phyloP scores from a whole-genome alignment of 2,329 filamentous ascomycete species.

The Penicillium aurantiogriseum region DNA sequence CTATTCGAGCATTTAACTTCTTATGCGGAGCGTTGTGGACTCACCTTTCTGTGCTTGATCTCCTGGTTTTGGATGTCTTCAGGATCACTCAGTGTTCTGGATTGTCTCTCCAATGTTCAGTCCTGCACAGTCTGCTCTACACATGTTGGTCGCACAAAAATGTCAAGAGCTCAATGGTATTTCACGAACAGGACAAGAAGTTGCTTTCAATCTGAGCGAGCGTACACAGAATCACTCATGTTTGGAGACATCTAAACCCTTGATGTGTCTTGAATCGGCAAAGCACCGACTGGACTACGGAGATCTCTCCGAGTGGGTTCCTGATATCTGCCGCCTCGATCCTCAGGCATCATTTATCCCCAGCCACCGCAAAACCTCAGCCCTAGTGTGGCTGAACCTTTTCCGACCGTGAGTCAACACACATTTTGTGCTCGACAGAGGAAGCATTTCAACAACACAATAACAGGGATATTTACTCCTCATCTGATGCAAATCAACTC shows the following conservation, averaged over 20 bases:
- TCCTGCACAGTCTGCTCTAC: not conserved
- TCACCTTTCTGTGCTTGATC: too few species aligned
- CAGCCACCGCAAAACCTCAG: constrained; percentile 7
- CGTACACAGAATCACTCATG: not conserved
- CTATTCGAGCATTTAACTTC: not conserved
- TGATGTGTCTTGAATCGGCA: constrained; percentile 6
- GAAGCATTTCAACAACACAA: not conserved
- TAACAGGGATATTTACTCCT: not conserved
- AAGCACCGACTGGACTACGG: constrained; percentile 14
- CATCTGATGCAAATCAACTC: constrained; percentile 21
- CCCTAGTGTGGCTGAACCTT: constrained; percentile 19
- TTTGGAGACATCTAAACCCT: not conserved
- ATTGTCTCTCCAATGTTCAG: not conserved
- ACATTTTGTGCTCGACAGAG: not conserved
- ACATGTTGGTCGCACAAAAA: not conserved
- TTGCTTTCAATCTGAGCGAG: not conserved
- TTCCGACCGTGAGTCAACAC: constrained; percentile 21
- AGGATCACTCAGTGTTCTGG: not conserved
- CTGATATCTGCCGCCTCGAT: not conserved
- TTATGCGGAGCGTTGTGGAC: not conserved
- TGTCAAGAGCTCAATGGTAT: not conserved
- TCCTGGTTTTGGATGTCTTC: not conserved
- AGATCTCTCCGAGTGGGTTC: constrained; percentile 16
- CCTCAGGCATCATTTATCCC: not conserved
- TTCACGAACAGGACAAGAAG: not conserved